These are phyloP conservation scores for Ceratocystis huliohia DNA, from an alignment of 2,329 filamentous ascomycete genomes.

Conservation along the genomic window DNA sequence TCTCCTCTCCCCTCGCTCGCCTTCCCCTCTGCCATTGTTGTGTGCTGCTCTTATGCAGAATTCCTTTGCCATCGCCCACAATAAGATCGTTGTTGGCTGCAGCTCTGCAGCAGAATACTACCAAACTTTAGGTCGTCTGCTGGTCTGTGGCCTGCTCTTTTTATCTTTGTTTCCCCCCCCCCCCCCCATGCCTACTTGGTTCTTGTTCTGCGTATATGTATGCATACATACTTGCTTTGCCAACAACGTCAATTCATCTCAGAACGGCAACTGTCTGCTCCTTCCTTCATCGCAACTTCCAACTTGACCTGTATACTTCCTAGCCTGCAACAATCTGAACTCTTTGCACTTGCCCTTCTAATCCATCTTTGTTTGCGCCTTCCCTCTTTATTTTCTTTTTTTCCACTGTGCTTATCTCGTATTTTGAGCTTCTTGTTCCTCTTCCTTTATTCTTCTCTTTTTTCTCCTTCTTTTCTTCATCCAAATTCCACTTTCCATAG, in stretches of 20 bases:
- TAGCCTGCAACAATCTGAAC: neutral
- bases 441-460: neutral
- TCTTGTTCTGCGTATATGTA: neutral
- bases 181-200: neutral
- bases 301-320: neutral
- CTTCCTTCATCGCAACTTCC: slow-evolving; percentile 8
- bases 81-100: neutral
- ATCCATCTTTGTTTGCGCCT: neutral
- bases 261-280: neutral
- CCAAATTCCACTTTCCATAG: neutral
- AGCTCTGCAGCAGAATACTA: neutral
- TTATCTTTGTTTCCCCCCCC: neutral
- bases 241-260: neutral
- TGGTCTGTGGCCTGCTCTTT: neutral
- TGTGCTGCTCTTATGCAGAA: neutral
- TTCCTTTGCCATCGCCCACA: neutral
- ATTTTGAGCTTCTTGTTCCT: neutral
- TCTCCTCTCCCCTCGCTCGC: neutral
- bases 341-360: neutral
- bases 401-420: neutral
- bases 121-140: neutral
- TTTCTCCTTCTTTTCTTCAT: neutral
- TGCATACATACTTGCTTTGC: neutral
- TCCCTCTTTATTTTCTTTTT: slow-evolving; percentile 1
- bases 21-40: neutral